phyloP scores from a whole-genome alignment of 495 filamentous ascomycete species.

The Penicillium roqueforti region DNA sequence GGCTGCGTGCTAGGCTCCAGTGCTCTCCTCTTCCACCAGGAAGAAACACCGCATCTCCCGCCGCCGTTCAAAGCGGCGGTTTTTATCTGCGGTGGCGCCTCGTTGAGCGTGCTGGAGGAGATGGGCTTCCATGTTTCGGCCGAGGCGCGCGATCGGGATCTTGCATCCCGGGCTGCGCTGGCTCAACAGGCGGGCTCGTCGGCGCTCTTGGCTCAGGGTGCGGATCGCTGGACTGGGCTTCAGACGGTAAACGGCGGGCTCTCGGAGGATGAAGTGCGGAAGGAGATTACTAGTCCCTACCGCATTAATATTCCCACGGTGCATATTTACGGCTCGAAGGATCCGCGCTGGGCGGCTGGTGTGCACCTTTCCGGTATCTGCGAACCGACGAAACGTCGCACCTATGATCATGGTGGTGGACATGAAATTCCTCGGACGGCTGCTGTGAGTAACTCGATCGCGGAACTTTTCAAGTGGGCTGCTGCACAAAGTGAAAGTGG shows the following conservation, averaged over 20 bases:
- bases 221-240: conserved; percentile 26
- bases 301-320: conserved; percentile 56
- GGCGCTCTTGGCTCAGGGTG: conserved; percentile 27
- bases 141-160: conserved; percentile 38
- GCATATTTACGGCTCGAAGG: conserved; percentile 56
- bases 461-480: conserved; percentile 39
- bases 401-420: conserved; percentile 51
- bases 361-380: conserved; percentile 55
- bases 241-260: conserved; percentile 27
- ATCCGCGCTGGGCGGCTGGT: conserved; percentile 52
- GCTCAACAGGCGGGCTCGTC: conserved; percentile 26
- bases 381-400: conserved; percentile 40
- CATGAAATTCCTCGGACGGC: conserved; percentile 51
- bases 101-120: conserved; percentile 43
- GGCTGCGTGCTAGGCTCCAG: conserved; percentile 50
- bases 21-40: conserved; percentile 38
- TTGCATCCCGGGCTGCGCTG: conserved; percentile 24
- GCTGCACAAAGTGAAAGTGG: neutral
- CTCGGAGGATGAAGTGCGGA: conserved; percentile 51
- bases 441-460: conserved; percentile 33
- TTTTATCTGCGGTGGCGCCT: conserved; percentile 55
- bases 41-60: conserved; percentile 28
- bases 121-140: conserved; percentile 48
- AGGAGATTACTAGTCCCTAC: conserved; percentile 35
- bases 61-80: conserved; percentile 56